These are phyloP conservation scores for Paratinospora sagittata DNA, from an alignment of 164 flowering plant species.

Conservation along the genomic window DNA sequence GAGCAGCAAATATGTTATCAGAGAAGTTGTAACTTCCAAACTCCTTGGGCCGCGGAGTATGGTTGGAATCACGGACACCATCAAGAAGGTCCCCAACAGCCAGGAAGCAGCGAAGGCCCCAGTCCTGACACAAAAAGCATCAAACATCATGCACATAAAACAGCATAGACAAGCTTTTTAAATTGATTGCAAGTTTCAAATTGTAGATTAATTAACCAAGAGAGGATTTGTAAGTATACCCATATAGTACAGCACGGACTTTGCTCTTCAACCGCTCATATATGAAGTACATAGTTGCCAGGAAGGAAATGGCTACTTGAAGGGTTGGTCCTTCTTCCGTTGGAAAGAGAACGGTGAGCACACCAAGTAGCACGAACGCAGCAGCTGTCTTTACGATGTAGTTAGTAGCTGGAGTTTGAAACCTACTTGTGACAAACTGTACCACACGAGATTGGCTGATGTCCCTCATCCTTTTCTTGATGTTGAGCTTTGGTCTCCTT, in stretches of 20 bases:
- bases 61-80: constrained; percentile 93
- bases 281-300: constrained; percentile 72
- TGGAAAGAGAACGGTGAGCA: constrained; percentile 77
- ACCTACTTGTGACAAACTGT: constrained; percentile 61
- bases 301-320: constrained; percentile 81
- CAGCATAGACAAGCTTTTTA: not conserved
- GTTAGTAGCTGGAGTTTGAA: constrained; percentile 61
- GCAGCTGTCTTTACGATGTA: constrained; percentile 62
- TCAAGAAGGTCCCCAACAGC: constrained; percentile 89
- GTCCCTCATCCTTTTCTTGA: constrained; percentile 79
- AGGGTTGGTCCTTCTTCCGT: constrained; percentile 97
- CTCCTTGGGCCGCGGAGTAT: constrained; percentile 67
- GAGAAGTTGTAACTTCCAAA: constrained; percentile 78
- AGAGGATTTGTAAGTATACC: constrained; percentile 43
- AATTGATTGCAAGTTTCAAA: not conserved
- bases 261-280: constrained; percentile 67
- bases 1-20: constrained; percentile 66
- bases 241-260: constrained; percentile 69
- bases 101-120: constrained; percentile 79
- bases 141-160: constrained; percentile 5
- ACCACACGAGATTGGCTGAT: constrained; percentile 57
- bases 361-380: constrained; percentile 67
- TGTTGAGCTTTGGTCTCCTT: constrained; percentile 73
- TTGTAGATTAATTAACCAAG: not conserved
- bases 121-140: constrained; percentile 38